Evolutionary conservation across 331 rosid genomes (phyloP), one percentile per base, ranked within the genome.

Genomic region (Prunus yedoensis): DNA sequence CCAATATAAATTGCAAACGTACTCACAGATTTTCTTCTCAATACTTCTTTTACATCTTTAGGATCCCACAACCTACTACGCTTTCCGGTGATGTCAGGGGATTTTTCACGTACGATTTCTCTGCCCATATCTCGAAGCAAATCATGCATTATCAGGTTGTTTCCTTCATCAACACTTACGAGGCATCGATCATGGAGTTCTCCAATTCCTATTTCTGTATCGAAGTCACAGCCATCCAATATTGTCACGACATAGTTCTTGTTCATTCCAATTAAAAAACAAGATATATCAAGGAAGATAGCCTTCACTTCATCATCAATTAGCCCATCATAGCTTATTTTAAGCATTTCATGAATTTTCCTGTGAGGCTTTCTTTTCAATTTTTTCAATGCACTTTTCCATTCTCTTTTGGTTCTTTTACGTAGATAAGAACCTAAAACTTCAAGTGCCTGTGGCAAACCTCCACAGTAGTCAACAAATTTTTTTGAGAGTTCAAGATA

Each of bases 251-350:
- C 84, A 60, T 75, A 60, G 23, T 43, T 52, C 32, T 64, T 53
- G 10, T 81, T 68, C 82, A 38, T 67, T 1, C 82, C 80, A 38
- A 81, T 41, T 17, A 79, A 82, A 66, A 79, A 85, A 43, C 82
- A 81, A 5, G 80, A 70, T 47, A 85, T 54, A 25, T 85, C 80
- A 21, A 82, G 82, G 53, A 85, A 85, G 41, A 82, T 79, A 11
- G 75, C 80, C 43, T 57, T 66, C 67, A 27, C 21, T 0, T 13
- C 51, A 27, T 79, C 59, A 41, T 85, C 75, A 4, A 18, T n/a
- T 47, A 85, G 51, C 6, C 53, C 83, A 28, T 85, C 82, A 32
- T 10, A 85, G 18, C 84, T 85, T 63, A 81, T 54, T 77, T 68
- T 21, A 35, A 82, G 76, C 68, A 66, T 82, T 10, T 63, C 4